Base-by-base conservation (phyloP, 177 flowering plant species). In the Vitis hybrid region DNA sequence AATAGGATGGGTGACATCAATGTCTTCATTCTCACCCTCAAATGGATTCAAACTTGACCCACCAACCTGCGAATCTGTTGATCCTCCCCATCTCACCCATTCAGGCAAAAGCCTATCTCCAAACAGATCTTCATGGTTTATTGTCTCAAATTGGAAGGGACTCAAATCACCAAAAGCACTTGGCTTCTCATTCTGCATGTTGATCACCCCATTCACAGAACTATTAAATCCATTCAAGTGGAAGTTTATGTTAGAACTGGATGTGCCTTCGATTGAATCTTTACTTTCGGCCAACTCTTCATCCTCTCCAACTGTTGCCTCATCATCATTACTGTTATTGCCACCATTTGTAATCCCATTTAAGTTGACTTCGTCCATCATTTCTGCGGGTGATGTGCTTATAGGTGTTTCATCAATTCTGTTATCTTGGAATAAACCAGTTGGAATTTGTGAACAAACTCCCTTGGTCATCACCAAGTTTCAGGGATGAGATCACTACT, bases 381-480 rank as follows among this genome's bases (percentile, higher is more conserved):
- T 73, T 64, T 88, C 93, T 49, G 86, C 58, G 1, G 74, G 73
- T 51, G 97, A 87, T 64, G 92, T 80, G 75, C 84, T 79, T 69
- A 76, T 73, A 41, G 83, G 63, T 17, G 83, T 79, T 75, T 73
- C 71, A 61, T 79, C 86, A 71, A 77, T 71, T 83, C 91, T 82
- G 53, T 90, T 91, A 49, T 91, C 97, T 85, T 88, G 87, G 81
- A 91, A 94, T 27, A 78, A 93, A 93, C 99, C 99, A 94, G 84
- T 94, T 89, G 70, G 99, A 90, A 75, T 94, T 94, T 61, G 99
- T 94, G 81, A 94, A 91, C 78, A 94, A 82, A 74, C 92, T 88
- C 55, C 91, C 97, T 66, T 88, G 93, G 73, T 93, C 94, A 84
- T 90, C 98, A 64, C 94, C 96, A 57, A 94, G 90, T 79, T 96